Percentiles rank a stretch among this genome's conserved stretches.
phyloP scores from a whole-genome alignment of 1,284 basidiomycete species.

The Cutaneotrichosporon cavernicola region DNA sequence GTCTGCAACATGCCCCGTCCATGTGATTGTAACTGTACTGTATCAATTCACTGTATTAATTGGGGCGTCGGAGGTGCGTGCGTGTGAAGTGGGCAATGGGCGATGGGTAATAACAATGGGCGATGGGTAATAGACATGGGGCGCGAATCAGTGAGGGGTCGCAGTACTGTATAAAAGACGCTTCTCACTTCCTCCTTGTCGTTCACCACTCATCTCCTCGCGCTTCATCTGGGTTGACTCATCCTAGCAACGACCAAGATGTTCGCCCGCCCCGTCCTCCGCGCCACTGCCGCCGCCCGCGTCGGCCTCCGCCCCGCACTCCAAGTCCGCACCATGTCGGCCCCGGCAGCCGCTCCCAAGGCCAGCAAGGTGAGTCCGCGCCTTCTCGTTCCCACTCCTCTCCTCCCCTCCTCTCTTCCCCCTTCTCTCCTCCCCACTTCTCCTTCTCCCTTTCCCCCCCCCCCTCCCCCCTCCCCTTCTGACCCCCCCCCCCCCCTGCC shows the following conservation, averaged over 20 bases:
- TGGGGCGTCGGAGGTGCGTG: neutral
- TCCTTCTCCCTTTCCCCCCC: neutral
- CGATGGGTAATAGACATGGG: neutral
- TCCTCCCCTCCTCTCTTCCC: no score
- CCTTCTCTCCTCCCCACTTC: neutral
- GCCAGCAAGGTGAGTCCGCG: neutral
- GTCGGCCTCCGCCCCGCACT: neutral
- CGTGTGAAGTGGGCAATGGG: neutral
- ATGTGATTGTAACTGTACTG: neutral
- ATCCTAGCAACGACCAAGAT: neutral
- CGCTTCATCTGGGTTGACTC: neutral
- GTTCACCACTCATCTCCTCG: neutral
- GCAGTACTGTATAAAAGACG: neutral
- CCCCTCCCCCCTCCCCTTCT: neutral
- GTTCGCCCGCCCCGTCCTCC: neutral
- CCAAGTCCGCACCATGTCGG: neutral
- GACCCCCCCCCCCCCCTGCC: no score
- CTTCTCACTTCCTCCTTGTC: neutral
- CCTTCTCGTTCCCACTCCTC: neutral
- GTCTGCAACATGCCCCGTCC: conserved; percentile 3
- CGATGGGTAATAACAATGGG: no score
- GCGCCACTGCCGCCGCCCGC: neutral
- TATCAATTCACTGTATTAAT: no score
- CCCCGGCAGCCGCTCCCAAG: neutral
- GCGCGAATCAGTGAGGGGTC: neutral